Conservation (phyloP, 179 eudicot species). For the Spinacia oleracea region DNA sequence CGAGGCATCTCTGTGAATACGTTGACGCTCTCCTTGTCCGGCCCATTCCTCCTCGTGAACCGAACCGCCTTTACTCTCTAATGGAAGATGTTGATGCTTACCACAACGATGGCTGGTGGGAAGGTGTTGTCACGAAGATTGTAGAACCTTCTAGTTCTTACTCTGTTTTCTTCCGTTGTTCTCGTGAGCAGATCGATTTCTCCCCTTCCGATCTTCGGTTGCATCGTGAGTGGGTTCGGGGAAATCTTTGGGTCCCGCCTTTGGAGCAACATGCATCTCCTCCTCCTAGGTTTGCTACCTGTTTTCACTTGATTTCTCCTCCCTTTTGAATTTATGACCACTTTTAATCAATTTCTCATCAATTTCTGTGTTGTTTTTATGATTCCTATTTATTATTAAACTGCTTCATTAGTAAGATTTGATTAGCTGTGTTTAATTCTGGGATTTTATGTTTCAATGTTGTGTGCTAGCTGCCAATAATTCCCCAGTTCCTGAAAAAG, state of each 20-base stretch:
- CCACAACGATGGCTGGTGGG: slow-evolving; percentile 79
- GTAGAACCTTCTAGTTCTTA: slow-evolving; percentile 22
- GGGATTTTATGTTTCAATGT: background rate
- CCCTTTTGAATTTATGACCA: background rate
- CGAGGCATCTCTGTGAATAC: slow-evolving; percentile 41
- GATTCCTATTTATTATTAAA: background rate
- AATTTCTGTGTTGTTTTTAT: background rate
- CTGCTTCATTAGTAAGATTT: too few species aligned
- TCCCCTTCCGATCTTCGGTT: slow-evolving; percentile 39
- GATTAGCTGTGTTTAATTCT: too few species aligned
- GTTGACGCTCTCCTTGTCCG: slow-evolving; percentile 43
- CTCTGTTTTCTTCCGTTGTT: slow-evolving; percentile 56
- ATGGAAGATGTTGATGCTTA: slow-evolving; percentile 71
- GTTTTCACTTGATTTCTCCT: background rate
- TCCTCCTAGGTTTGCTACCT: slow-evolving; percentile 20
- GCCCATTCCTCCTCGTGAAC: slow-evolving; percentile 48
- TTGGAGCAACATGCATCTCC: background rate
- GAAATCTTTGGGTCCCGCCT: slow-evolving; percentile 44
- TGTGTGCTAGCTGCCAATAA: background rate
- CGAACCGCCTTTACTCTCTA: slow-evolving; percentile 22
- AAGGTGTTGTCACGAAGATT: slow-evolving; percentile 45
- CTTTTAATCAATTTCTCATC: too few species aligned
- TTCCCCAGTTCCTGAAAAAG: background rate
- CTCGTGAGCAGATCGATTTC: slow-evolving; percentile 57
- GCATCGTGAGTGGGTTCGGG: slow-evolving; percentile 60